phyloP scores from a whole-genome alignment of 176 grass and related monocot genomes.

The Puya raimondii region DNA sequence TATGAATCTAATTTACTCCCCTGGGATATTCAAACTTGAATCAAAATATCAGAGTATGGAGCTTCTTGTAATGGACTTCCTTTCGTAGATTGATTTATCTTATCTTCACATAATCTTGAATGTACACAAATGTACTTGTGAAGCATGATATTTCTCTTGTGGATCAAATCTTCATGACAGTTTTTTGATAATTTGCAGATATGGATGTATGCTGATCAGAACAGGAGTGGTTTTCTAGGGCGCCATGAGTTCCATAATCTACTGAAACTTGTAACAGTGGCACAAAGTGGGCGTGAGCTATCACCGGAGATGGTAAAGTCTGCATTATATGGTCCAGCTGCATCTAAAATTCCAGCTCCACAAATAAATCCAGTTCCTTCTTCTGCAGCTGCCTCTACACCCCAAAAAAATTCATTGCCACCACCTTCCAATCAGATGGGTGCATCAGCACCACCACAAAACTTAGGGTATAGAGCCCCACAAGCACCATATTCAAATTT shows the following conservation, averaged over 20 bases:
- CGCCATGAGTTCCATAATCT: conserved; percentile 93
- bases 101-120: too few species aligned
- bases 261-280: conserved; percentile 85
- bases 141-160: neutral
- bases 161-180: neutral
- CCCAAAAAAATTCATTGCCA: conserved; percentile 19
- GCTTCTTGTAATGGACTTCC: too few species aligned
- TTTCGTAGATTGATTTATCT: too few species aligned
- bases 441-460: conserved; percentile 42
- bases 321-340: conserved; percentile 80
- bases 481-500: conserved; percentile 41
- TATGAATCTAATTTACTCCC: too few species aligned
- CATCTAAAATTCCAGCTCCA: conserved; percentile 79
- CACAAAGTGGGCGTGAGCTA: conserved; percentile 85
- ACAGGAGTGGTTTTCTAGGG: conserved; percentile 87
- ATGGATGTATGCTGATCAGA: conserved; percentile 95
- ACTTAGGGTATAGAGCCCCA: conserved; percentile 35
- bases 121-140: neutral
- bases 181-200: conserved; percentile 38
- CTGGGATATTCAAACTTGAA: too few species aligned
- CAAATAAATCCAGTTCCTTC: conserved; percentile 47
- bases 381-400: conserved; percentile 21
- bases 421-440: conserved; percentile 17
- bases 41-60: too few species aligned
- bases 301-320: conserved; percentile 87